Base-by-base conservation (phyloP, 73 alveolate genomes). In the Paramecium caudatum region DNA sequence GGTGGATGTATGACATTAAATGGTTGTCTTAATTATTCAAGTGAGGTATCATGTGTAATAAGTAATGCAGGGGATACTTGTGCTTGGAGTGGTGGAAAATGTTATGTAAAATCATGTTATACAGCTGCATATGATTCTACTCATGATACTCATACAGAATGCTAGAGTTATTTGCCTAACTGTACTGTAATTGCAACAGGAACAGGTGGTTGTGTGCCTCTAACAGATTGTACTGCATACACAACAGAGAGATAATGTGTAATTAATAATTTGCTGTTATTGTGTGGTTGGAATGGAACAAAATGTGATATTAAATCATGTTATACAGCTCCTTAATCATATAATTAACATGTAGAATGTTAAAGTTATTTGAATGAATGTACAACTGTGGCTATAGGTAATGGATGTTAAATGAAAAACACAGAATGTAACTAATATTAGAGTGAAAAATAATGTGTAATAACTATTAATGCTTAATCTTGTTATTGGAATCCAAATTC, bases 61-160 rank as follows among this genome's bases (percentile, higher is more conserved):
- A 47, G 69, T 10, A 19, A 32, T 0, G 43, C 25, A 41, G 65
- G 49, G 27, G 47, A 65, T 33, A 16, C 5, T 15, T 65, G 83
- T 65, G 83, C 83, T 3, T 65, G 83, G 83, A 33, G 3, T 33
- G 83, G 83, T 32, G 83, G 83, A 65, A 33, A 43, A 36, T 65
- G 83, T 65, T 65, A 10, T 30, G 83, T 65, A 12, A 65, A 65
- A 16, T 33, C 47, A 32, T 65, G 83, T 65, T 65, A 30, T n/a
- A 65, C 83, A 12, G 83, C 83, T 25, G 83, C 83, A 65, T 65
- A 6, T 65, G 83, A 65, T 36, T 32, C 48, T 65, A 65, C 83
- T 25, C 1, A 49, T 1, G 83, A 65, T 33, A 74, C 69, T 41
- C 69, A 74, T 74, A 41, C 33, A 8, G 62, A 36, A 41, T 74